phyloP scores from a whole-genome alignment of 306 rosid species.

The Elaeagnus macrophylla region DNA sequence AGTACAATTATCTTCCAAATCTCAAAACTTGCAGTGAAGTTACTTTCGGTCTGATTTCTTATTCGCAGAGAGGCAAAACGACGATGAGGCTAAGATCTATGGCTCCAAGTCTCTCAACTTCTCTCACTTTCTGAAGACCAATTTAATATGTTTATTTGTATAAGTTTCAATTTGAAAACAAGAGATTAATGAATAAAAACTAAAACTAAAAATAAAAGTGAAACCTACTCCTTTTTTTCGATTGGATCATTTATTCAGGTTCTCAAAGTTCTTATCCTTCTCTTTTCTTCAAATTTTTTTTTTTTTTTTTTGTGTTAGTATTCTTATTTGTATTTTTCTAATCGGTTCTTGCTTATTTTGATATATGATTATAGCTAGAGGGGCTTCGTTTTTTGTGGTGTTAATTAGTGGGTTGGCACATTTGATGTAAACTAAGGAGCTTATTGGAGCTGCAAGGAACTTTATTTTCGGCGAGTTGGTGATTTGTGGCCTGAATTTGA shows the following conservation, averaged over 20 bases:
- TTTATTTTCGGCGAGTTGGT: slow-evolving; percentile 25
- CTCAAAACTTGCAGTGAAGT: slow-evolving; percentile 20
- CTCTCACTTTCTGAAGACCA: slow-evolving; percentile 18
- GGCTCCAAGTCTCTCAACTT: slow-evolving; percentile 11
- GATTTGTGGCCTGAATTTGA: slow-evolving; percentile 27
- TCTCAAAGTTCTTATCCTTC: slow-evolving; percentile 8
- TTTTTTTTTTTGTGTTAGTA: not conserved
- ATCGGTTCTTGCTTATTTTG: slow-evolving; percentile 7
- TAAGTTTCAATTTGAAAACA: no score
- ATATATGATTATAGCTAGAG: slow-evolving; percentile 35
- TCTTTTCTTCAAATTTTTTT: not conserved
- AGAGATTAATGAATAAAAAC: not conserved
- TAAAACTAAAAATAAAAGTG: slow-evolving; percentile 8
- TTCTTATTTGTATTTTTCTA: not conserved
- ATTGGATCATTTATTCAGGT: no score
- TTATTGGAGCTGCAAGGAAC: slow-evolving; percentile 22
- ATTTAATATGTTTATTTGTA: not conserved
- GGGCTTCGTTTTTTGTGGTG: slow-evolving; percentile 20
- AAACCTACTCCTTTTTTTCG: slow-evolving; percentile 40
- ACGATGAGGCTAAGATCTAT: slow-evolving; percentile 17
- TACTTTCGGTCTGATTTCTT: not conserved
- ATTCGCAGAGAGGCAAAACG: slow-evolving; percentile 2
- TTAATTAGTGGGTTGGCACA: slow-evolving; percentile 22
- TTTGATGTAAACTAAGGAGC: slow-evolving; percentile 22
- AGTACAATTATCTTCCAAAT: slow-evolving; percentile 28